Percentiles rank a stretch among this genome's conserved stretches.
Evolutionary conservation across 2,329 filamentous ascomycete genomes (phyloP).

Genomic region (Talaromyces islandicus): DNA sequence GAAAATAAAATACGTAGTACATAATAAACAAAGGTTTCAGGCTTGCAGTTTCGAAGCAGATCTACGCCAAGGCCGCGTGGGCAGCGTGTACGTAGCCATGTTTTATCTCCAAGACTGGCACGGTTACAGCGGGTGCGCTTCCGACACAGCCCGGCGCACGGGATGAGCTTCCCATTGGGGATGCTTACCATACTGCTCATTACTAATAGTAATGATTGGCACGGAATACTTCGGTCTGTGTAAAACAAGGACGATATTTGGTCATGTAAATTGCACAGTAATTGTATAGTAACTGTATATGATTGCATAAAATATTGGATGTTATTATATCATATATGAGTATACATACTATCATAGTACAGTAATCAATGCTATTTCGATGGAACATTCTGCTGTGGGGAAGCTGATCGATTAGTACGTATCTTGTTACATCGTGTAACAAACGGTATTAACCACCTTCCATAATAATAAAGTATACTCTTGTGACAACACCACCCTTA

Average conservation of each 20-base stretch:
- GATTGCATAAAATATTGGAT: too few species aligned
- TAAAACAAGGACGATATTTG: background rate
- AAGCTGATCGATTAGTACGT: background rate
- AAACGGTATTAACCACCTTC: background rate
- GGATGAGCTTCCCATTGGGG: conserved; percentile 1
- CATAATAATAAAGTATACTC: too few species aligned
- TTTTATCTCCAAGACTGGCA: background rate
- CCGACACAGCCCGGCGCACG: background rate
- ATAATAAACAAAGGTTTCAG: background rate
- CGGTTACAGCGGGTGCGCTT: background rate
- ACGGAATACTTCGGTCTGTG: background rate
- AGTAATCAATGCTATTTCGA: background rate
- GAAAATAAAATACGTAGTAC: too few species aligned
- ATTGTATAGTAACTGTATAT: background rate
- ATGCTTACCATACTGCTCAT: background rate
- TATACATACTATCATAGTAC: background rate
- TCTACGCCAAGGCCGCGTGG: background rate
- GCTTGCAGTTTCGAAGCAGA: background rate
- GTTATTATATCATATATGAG: background rate
- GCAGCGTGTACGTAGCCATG: background rate
- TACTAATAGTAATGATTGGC: background rate
- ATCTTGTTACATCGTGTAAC: background rate
- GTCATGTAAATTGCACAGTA: too few species aligned
- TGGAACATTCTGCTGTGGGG: background rate
- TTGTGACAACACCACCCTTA: too few species aligned